Conservation (phyloP, 129 eudicot species). For the Escallonia rubra region DNA sequence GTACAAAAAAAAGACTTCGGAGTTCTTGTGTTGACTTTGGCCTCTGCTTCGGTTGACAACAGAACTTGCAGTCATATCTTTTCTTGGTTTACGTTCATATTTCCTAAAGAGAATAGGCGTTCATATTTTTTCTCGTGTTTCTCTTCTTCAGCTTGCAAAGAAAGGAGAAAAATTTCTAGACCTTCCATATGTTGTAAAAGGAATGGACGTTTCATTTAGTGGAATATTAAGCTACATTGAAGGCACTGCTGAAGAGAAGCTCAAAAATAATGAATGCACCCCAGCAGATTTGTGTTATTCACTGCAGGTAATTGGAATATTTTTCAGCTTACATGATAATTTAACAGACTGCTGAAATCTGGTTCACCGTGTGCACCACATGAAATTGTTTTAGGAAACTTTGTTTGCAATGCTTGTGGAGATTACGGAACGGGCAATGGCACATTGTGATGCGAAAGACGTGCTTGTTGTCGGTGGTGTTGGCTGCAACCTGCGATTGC, state of each 20-base stretch:
- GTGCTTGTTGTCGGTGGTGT: constrained; percentile 92
- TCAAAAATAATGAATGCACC: constrained; percentile 78
- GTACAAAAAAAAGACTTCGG: no score
- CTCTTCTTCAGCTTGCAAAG: constrained; percentile 71
- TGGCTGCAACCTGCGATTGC: constrained; percentile 86
- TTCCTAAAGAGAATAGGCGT: not conserved
- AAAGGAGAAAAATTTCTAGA: constrained; percentile 89
- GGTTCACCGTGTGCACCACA: no score
- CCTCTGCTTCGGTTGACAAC: no score
- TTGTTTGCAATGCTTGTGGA: constrained; percentile 98
- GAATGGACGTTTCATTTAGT: constrained; percentile 97
- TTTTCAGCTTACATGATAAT: not conserved
- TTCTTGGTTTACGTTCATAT: not conserved
- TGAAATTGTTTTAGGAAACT: constrained; percentile 55
- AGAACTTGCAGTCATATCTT: not conserved
- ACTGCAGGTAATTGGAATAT: constrained; percentile 52
- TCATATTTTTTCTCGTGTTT: not conserved
- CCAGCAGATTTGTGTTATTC: constrained; percentile 98
- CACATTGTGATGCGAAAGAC: constrained; percentile 89
- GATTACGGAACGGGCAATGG: constrained; percentile 98
- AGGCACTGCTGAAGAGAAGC: constrained; percentile 82
- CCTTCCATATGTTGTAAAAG: constrained; percentile 86
- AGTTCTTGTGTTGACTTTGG: no score
- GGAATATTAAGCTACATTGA: constrained; percentile 93
- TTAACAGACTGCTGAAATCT: no score